These are phyloP conservation scores for Omphalotus olearius DNA, from an alignment of 1,284 basidiomycete genomes.

Conservation along the genomic window DNA sequence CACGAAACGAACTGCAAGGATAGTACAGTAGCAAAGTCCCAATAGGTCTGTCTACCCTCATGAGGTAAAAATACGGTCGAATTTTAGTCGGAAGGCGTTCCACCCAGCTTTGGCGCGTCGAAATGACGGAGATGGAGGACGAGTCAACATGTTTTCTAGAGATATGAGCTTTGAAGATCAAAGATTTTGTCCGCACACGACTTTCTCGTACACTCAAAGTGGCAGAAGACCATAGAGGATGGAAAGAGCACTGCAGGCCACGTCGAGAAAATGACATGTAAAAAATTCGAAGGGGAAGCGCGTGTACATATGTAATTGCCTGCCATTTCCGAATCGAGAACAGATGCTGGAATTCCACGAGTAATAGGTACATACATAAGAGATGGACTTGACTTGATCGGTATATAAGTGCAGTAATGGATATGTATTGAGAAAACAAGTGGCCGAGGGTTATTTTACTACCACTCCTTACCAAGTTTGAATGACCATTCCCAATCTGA, in stretches of 20 bases:
- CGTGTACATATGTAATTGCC: background rate
- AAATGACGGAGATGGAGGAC: background rate
- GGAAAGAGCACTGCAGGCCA: no score
- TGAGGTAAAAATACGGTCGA: slow-evolving; percentile 82
- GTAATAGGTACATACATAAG: background rate
- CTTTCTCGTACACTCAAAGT: no score
- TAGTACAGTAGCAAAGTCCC: slow-evolving; percentile 90
- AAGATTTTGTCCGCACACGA: no score
- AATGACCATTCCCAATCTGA: slow-evolving; percentile 81
- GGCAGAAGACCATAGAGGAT: no score
- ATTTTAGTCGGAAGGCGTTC: slow-evolving; percentile 55
- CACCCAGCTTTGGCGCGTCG: slow-evolving; percentile 45
- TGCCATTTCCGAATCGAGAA: no score
- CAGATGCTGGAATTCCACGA: no score
- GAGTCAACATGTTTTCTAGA: no score
- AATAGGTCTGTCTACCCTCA: slow-evolving; percentile 93
- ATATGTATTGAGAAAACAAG: slow-evolving; percentile 1
- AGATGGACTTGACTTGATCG: background rate
- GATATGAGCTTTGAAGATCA: no score
- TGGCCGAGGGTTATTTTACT: slow-evolving; percentile 12
- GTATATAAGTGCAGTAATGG: background rate
- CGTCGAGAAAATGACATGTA: background rate
- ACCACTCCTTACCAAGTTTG: slow-evolving; percentile 83
- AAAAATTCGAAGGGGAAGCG: background rate
- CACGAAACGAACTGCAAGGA: slow-evolving; percentile 74